Conservation (phyloP, 108 stramenopile species). For the Fistulifera solaris region DNA sequence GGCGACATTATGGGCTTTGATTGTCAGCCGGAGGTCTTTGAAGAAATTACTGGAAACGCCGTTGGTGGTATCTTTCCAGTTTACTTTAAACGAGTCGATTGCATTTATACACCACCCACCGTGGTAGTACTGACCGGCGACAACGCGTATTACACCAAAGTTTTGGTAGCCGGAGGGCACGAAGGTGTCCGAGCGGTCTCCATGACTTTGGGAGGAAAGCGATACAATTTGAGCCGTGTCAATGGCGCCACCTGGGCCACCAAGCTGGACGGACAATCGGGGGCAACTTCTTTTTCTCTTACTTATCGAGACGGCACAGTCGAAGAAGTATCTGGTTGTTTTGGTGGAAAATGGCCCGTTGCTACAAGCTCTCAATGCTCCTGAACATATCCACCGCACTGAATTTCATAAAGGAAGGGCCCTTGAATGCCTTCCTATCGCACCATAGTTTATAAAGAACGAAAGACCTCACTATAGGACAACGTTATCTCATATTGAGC, state of each 20-base stretch:
- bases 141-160: conserved; percentile 3
- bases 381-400: no score
- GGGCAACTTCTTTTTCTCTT: not conserved
- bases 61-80: conserved; percentile 2
- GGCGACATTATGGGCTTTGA: not conserved
- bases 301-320: conserved; percentile 3
- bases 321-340: not conserved
- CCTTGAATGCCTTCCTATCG: no score
- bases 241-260: conserved; percentile 1
- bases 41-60: not conserved
- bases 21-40: not conserved
- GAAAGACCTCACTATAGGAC: no score
- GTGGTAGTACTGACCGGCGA: not conserved
- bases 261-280: not conserved
- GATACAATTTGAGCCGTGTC: not conserved
- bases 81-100: not conserved
- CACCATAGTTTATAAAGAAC: no score
- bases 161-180: conserved; percentile 1
- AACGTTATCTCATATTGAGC: no score
- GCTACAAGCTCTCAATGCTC: not conserved
- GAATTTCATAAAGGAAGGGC: no score
- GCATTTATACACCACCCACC: not conserved
- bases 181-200: not conserved
- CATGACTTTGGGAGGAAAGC: not conserved
- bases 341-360: not conserved